Base-by-base conservation (phyloP, 1,284 basidiomycete species). In the Ceratorhiza oryzae-sativae region DNA sequence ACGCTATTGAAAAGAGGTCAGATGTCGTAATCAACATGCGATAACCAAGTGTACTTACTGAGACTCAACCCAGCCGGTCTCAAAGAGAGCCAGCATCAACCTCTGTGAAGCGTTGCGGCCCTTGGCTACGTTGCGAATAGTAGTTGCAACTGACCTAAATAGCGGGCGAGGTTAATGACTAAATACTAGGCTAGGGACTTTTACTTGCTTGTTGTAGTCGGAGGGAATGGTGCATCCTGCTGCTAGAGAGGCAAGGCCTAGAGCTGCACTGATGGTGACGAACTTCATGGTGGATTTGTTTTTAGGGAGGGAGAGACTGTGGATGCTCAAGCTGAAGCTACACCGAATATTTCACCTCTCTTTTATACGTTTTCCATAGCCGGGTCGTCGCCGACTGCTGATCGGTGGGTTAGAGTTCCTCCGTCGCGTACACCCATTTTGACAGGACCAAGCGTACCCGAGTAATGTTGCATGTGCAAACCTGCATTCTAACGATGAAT, bases 31-130 rank as follows among this genome's bases (percentile, higher is more conserved):
- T 13, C 8, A 46, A 20, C n/a, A 32, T 13, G 55, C 15, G 10
- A 68, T 25, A 27, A 39, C 1, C 0, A 41, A 2, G 30, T 9
- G 3, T 2, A 41, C 65, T 68, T 34, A 68, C 65, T 68, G 65
- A 15, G 65, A 68, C 27, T 68, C 65, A 8, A 68, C 65, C 65
- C 65, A 68, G 49, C 34, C 65, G 12, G 51, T 27, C 23, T 68
- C 65, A 34, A 68, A 68, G 0, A 68, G 53, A 9, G 65, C 51
- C 13, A 68, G 34, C 65, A 68, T 68, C 18, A 68, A 30, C 27
- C 65, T 45, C n/a, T 58, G 65, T 9, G 39, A n/a, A 25, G 25
- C 65, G 34, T 68, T 68, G 20, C 65, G 65, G 39, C 65, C 23
- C 53, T 58, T 68, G 13, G 51, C 65, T 13, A 58, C 53, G 20